These are phyloP conservation scores for Termitomyces sp. DNA, from an alignment of 768 basidiomycete species.

Conservation along the genomic window DNA sequence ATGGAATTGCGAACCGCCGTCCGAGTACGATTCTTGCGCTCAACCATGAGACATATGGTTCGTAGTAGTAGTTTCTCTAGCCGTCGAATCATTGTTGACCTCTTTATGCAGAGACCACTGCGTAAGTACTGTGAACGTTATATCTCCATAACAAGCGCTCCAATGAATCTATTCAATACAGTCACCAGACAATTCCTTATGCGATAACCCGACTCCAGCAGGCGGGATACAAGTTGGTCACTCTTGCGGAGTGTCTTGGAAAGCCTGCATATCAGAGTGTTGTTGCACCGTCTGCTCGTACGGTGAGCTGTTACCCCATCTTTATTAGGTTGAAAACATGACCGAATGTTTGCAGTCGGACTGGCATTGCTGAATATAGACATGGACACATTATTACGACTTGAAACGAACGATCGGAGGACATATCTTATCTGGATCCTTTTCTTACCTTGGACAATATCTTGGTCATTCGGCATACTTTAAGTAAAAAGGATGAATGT, in stretches of 20 bases:
- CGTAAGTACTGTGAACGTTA: conserved; percentile 13
- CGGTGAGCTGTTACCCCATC: conserved; percentile 23
- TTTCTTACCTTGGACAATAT: too few species aligned
- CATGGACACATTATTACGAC: background rate
- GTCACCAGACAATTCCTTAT: conserved; percentile 33
- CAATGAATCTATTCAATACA: conserved; percentile 3
- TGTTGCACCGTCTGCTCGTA: conserved; percentile 22
- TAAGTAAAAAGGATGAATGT: too few species aligned
- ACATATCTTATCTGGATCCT: too few species aligned
- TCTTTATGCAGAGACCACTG: conserved; percentile 15
- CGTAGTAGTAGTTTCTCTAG: conserved; percentile 3
- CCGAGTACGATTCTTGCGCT: conserved; percentile 35
- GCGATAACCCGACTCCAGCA: conserved; percentile 32
- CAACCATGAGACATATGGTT: conserved; percentile 35
- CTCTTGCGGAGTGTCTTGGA: conserved; percentile 40
- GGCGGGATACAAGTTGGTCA: conserved; percentile 41
- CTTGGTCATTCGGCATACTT: too few species aligned
- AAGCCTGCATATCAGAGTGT: conserved; percentile 32
- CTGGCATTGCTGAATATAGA: conserved; percentile 8
- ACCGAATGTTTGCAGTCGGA: conserved; percentile 1
- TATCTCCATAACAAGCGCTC: background rate
- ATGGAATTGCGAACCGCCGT: conserved; percentile 20
- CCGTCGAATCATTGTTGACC: background rate
- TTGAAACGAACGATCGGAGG: background rate
- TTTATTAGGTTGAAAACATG: background rate